Evolutionary conservation across 129 eudicot species (phyloP).

Genomic region (Flaveria ramosissima): DNA sequence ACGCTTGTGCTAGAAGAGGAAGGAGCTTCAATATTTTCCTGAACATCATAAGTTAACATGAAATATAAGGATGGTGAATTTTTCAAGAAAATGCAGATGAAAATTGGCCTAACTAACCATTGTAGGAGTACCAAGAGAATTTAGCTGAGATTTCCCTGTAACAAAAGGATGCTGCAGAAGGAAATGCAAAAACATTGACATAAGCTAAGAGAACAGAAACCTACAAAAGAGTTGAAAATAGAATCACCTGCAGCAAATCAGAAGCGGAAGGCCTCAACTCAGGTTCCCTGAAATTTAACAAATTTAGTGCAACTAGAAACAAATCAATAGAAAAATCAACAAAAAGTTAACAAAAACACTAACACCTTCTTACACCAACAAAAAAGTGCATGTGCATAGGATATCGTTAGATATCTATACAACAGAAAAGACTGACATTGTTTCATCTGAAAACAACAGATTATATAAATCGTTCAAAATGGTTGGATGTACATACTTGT

Average conservation of each 20-base stretch:
- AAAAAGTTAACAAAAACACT: neutral
- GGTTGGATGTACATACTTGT: slow-evolving; percentile 46
- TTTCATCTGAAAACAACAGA: neutral
- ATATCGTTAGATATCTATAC: neutral
- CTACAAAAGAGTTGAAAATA: neutral
- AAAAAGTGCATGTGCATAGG: neutral
- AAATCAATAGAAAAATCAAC: slow-evolving; percentile 11
- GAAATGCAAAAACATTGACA: slow-evolving; percentile 16
- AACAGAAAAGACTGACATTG: slow-evolving; percentile 7
- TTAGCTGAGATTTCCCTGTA: slow-evolving; percentile 45
- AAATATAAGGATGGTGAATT: neutral
- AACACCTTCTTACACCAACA: slow-evolving; percentile 1
- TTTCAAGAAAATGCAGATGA: slow-evolving; percentile 16
- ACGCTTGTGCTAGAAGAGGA: slow-evolving; percentile 35
- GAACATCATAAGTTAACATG: slow-evolving; percentile 14
- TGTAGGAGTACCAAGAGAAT: slow-evolving; percentile 39
- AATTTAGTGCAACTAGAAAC: slow-evolving; percentile 16
- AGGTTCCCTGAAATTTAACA: slow-evolving; percentile 54
- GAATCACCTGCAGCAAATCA: slow-evolving; percentile 65
- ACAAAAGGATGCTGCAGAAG: slow-evolving; percentile 79
- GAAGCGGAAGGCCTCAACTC: slow-evolving; percentile 67
- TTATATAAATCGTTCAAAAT: neutral
- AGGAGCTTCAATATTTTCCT: slow-evolving; percentile 47
- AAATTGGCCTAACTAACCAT: slow-evolving; percentile 44
- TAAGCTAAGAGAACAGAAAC: slow-evolving; percentile 4